Evolutionary conservation across 2,329 filamentous ascomycete genomes (phyloP), one percentile per base, ranked within the genome.

Genomic region (Penicillium polonicum): DNA sequence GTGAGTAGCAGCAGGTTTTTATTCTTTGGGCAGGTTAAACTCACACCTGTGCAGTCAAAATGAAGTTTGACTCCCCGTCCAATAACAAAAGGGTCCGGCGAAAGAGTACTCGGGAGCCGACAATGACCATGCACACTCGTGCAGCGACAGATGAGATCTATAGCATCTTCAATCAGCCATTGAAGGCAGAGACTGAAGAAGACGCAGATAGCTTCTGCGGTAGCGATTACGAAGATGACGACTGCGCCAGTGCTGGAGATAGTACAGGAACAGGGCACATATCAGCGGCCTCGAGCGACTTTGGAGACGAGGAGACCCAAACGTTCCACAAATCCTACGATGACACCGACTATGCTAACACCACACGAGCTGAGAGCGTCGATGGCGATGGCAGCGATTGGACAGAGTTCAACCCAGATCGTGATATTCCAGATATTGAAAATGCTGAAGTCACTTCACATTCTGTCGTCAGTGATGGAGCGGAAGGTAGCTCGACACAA

Each of bases 81-180:
- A 85, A 87, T n/a, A 85, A 87, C 17, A 87, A 86, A 4, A 97
- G 95, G 74, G 82, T 93, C 55, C 89, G 88, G 63, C 90, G 90
- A 73, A 94, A 89, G 72, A 87, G 87, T 51, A 82, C 82, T 12
- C 77, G 81, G 36, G 93, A 97, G 74, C 90, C 92, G n/a, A 99
- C 94, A 2, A 97, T 99, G 92, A 99, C 94, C 0, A 85, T 99
- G 64, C 92, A 97, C 71, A 99, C 94, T 13, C 90, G 86, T 67
- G 93, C 94, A 63, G 94, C 94, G 5, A 97, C 93, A 61, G 92
- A 97, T 66, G 94, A 99, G 66, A 97, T 99, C 52, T 97, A 97
- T 69, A 92, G 92, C 57, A 91, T 99, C 48, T 99, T 97, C 77
- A 97, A 94, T 69, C 90, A 94, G 57, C 93, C 94, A 2, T 74